Base-by-base conservation (phyloP, 148 eudicot species). In the Hydrangea macrophylla region DNA sequence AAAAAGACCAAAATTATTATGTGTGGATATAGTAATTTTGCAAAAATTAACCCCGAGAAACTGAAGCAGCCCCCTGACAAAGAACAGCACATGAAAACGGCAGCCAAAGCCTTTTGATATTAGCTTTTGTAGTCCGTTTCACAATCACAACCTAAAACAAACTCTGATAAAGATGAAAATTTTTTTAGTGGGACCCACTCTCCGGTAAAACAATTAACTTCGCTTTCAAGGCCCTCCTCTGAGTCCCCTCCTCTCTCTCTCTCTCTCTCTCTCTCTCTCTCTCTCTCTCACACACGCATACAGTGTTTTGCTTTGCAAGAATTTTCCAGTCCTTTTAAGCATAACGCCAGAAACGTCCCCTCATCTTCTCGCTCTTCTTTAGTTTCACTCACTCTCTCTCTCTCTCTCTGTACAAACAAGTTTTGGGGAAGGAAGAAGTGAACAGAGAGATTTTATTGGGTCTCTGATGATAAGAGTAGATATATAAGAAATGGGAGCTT, bases 401-500 rank as follows among this genome's bases (percentile, higher is more conserved):
- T 30, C n/a, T 44, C 24, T 33, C 55, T 48, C 45, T 35, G 32
- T 66, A 9, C 20, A 9, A 26, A n/a, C 7, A 31, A 44, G 56
- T 36, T 23, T 23, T 57, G 22, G 37, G 10, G 12, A 64, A n/a
- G n/a, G n/a, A n/a, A n/a, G n/a, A n/a, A n/a, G n/a, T n/a, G n/a
- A 18, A 30, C 11, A 27, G 51, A 51, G 55, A 28, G 17, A 42
- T 18, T 40, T 30, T 37, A 32, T 18, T 30, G n/a, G 28, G 54
- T 9, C 58, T 65, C 55, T 40, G 51, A 64, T 65, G 58, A 51
- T 50, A 5, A 65, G 26, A 1, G 55, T 3, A n/a, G 23, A 4
- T 26, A 7, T 40, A 1, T 54, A 31, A 33, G 60, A 61, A 40
- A 79, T 79, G 82, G 82, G 82, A 54, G 67, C 70, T 15, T 75